These are phyloP conservation scores for Arabidopsis lyrata DNA, from an alignment of 441 rosid species.

Conservation along the genomic window DNA sequence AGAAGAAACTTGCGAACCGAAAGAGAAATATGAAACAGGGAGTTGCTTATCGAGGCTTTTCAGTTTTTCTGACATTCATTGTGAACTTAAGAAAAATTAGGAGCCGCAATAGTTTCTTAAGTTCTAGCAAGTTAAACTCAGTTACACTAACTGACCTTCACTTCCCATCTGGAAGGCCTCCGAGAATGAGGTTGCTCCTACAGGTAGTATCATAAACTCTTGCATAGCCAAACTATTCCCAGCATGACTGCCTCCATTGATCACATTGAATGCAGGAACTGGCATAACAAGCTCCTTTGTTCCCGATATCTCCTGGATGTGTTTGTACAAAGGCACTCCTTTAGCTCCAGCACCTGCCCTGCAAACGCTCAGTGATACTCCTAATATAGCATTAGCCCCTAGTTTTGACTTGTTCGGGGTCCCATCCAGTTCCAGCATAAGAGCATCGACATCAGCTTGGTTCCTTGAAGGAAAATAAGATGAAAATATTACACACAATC, in stretches of 20 bases:
- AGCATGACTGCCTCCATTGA: conserved; percentile 95
- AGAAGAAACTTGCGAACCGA: conserved; percentile 16
- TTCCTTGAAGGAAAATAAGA: conserved; percentile 53
- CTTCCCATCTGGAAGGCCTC: conserved; percentile 94
- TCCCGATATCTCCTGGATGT: conserved; percentile 86
- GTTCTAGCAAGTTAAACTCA: background rate
- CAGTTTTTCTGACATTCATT: conserved; percentile 3
- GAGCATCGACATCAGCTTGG: conserved; percentile 84
- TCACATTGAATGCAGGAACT: conserved; percentile 95
- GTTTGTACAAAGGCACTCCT: conserved; percentile 87
- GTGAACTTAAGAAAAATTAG: background rate
- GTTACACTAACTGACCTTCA: conserved; percentile 66
- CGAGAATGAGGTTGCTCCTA: conserved; percentile 84
- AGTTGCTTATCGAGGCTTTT: background rate
- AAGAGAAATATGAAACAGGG: background rate
- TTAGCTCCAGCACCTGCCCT: conserved; percentile 98
- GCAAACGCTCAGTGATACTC: conserved; percentile 88
- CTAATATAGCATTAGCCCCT: conserved; percentile 94
- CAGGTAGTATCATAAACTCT: conserved; percentile 94
- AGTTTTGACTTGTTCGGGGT: conserved; percentile 84
- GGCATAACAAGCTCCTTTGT: conserved; percentile 96
- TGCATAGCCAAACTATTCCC: conserved; percentile 98
- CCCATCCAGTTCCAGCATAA: conserved; percentile 89
- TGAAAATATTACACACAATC: background rate
- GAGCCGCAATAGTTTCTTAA: background rate